Evolutionary conservation across 345 rosid species (phyloP), one percentile per base, ranked within the genome.

Genomic region (Adansonia digitata): DNA sequence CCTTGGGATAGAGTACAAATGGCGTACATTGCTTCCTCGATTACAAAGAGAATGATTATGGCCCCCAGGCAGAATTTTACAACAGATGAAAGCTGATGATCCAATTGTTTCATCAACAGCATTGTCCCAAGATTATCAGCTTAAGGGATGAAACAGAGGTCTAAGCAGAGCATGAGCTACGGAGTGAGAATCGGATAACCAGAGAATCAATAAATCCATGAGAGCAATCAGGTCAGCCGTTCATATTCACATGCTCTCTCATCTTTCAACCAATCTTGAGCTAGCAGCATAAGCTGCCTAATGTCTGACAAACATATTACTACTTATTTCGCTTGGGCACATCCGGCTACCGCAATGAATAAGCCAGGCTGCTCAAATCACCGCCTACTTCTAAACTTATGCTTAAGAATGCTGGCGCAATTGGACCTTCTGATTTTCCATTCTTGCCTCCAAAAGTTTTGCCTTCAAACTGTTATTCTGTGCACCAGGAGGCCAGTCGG

Each of bases 381-480:
- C 74, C 52, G 22, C 43, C 56, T 60, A 53, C 45, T 39, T 52
- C 72, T 73, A 75, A 14, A 89, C 92, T 93, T 91, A 80, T 93
- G 97, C 75, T 91, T 89, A 65, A 92, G 94, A 46, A 92, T 97
- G 46, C n/a, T 92, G 98, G 48, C 91, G 84, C 80, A 94, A 63
- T 79, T 96, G 98, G 73, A 92, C 84, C 81, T 89, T 92, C 79
- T 90, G 94, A 71, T 88, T 89, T 79, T 87, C 97, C 79, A 86
- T 86, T 78, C 94, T 86, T 35, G 98, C 98, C 82, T 93, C 98
- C 53, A 92, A 72, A 56, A 93, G 99, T 85, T 88, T 90, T 17
- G 97, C 88, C 88, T 93, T 96, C 88, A 93, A 79, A 72, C 97
- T 90, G 74, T 82, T 77, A 86, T 88, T 93, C 82, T 90, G 97